phyloP scores from a whole-genome alignment of 768 basidiomycete species.

The Artomyces pyxidatus region DNA sequence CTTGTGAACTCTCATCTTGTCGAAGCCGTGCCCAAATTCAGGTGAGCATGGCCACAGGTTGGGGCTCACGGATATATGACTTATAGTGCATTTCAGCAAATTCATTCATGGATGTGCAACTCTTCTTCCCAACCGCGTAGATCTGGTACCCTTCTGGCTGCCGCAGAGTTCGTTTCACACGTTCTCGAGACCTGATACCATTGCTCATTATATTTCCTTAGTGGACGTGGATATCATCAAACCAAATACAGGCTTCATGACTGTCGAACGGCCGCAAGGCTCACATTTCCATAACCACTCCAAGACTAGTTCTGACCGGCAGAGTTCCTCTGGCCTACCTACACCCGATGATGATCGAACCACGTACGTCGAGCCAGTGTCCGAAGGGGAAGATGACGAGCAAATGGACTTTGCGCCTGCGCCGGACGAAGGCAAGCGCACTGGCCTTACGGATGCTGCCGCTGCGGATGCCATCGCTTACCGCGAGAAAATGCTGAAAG shows the following conservation, averaged over 20 bases:
- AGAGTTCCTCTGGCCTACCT: slow-evolving; percentile 34
- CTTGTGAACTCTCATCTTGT: slow-evolving; percentile 94
- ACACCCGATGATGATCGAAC: slow-evolving; percentile 27
- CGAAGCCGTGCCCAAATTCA: slow-evolving; percentile 97
- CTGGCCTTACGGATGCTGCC: slow-evolving; percentile 63
- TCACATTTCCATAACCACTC: slow-evolving; percentile 32
- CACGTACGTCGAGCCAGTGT: slow-evolving; percentile 79
- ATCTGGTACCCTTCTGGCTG: slow-evolving; percentile 97
- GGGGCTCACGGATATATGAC: no score
- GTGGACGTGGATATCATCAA: slow-evolving; percentile 96
- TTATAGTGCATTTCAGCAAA: no score
- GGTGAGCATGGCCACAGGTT: slow-evolving; percentile 17
- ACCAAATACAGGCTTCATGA: slow-evolving; percentile 62
- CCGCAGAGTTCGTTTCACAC: slow-evolving; percentile 65
- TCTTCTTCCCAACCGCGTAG: slow-evolving; percentile 83
- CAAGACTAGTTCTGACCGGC: slow-evolving; percentile 19
- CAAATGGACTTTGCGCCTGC: slow-evolving; percentile 59
- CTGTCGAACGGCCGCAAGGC: slow-evolving; percentile 65
- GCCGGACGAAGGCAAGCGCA: slow-evolving; percentile 73
- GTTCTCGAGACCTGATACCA: neutral
- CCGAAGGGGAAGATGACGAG: slow-evolving; percentile 93
- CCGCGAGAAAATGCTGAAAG: slow-evolving; percentile 74
- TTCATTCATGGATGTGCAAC: slow-evolving; percentile 97
- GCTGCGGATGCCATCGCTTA: slow-evolving; percentile 82
- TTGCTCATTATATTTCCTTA: slow-evolving; percentile 20